Evolutionary conservation across 2,329 filamentous ascomycete genomes (phyloP).

Genomic region (Cyanodermella asteris): DNA sequence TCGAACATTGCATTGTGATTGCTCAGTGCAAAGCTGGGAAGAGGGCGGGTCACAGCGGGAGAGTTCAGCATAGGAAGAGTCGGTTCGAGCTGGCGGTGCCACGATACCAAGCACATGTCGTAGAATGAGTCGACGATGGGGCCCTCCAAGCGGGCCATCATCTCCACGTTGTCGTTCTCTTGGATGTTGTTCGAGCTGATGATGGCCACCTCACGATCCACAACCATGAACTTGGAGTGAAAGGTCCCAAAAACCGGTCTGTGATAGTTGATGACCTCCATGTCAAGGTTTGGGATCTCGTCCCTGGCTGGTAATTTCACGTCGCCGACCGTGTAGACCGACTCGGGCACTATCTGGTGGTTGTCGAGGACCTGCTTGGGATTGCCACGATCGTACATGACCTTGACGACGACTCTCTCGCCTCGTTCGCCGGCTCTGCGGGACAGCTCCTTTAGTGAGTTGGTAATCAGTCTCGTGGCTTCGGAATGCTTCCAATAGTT

Average conservation of each 20-base stretch:
- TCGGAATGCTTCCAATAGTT: constrained; percentile 55
- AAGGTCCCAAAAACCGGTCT: constrained; percentile 49
- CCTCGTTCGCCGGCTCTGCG: constrained; percentile 36
- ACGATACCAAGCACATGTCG: constrained; percentile 51
- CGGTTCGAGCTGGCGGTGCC: constrained; percentile 41
- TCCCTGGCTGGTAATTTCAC: constrained; percentile 38
- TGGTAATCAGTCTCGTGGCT: constrained; percentile 43
- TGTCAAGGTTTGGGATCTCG: constrained; percentile 48
- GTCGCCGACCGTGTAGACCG: constrained; percentile 31
- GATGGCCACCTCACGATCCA: constrained; percentile 48
- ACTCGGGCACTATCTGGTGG: constrained; percentile 36
- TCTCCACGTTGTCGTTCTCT: constrained; percentile 61
- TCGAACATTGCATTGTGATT: constrained; percentile 14
- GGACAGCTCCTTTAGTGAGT: constrained; percentile 48
- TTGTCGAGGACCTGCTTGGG: constrained; percentile 42
- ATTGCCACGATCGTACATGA: constrained; percentile 54
- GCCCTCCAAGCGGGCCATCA: constrained; percentile 57
- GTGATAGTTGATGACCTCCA: constrained; percentile 56
- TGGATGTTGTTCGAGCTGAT: constrained; percentile 62
- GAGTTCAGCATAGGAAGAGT: constrained; percentile 32
- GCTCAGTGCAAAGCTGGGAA: constrained; percentile 13
- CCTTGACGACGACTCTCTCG: constrained; percentile 40
- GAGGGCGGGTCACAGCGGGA: constrained; percentile 22
- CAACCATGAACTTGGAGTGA: constrained; percentile 56
- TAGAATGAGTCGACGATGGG: constrained; percentile 57